phyloP scores from a whole-genome alignment of 108 stramenopile genomes.

The Schizochytrium sp. region DNA sequence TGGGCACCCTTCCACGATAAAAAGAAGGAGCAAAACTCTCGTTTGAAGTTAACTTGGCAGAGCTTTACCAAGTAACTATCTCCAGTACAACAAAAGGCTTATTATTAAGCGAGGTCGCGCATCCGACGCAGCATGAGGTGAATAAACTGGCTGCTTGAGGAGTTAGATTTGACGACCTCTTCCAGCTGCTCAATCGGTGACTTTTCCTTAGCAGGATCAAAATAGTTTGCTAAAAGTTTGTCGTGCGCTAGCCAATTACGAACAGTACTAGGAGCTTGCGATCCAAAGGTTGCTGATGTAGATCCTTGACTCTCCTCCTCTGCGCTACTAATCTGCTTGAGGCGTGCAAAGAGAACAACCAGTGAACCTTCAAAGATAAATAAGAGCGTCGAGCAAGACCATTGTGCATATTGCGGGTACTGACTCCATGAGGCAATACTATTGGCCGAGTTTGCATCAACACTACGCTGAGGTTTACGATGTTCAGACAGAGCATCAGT shows the following conservation, averaged over 20 bases:
- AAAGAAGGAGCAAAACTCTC: no score
- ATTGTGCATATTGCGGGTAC: neutral
- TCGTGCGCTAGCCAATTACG: slow-evolving; percentile 24
- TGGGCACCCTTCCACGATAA: no score
- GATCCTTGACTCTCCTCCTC: neutral
- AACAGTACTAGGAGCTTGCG: neutral
- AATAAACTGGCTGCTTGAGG: slow-evolving; percentile 12
- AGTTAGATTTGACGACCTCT: slow-evolving; percentile 42
- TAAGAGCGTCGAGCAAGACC: slow-evolving; percentile 46
- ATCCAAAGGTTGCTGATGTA: neutral
- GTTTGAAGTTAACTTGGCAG: no score
- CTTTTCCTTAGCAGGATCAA: slow-evolving; percentile 37
- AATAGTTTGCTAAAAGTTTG: slow-evolving; percentile 42
- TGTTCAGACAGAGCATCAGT: slow-evolving; percentile 18
- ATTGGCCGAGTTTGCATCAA: slow-evolving; percentile 30
- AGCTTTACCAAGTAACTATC: no score
- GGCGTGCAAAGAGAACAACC: slow-evolving; percentile 29
- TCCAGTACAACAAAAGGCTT: no score
- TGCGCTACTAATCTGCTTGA: neutral
- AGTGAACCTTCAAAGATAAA: slow-evolving; percentile 45
- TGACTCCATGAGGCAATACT: slow-evolving; percentile 34
- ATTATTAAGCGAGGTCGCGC: slow-evolving; percentile 21
- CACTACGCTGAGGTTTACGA: slow-evolving; percentile 6
- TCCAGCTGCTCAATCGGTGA: slow-evolving; percentile 57
- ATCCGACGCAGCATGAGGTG: slow-evolving; percentile 50